Percentiles rank a stretch among this genome's conserved stretches.
Conservation (phyloP, 208 protist species). For the Entamoeba histolytica region DNA sequence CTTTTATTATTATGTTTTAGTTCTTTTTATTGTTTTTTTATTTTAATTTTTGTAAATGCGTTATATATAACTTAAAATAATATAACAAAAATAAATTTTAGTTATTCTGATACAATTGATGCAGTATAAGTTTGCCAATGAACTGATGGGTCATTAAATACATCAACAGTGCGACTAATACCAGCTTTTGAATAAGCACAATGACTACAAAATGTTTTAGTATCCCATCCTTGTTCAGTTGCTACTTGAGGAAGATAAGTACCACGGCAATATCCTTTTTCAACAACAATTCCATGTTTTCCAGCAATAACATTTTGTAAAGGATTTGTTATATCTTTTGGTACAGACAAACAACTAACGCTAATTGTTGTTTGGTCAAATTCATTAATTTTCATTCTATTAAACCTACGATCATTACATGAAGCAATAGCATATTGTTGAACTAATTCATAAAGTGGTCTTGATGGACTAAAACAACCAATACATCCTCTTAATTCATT, state of each 20-base stretch:
- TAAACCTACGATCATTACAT: background rate
- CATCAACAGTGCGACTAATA: background rate
- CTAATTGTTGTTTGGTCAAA: background rate
- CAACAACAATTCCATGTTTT: background rate
- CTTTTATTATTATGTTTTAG: no score
- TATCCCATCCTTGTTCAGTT: background rate
- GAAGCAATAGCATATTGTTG: background rate
- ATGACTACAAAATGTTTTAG: background rate
- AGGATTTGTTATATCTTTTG: background rate
- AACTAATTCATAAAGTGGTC: background rate
- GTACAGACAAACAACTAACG: background rate
- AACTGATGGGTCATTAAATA: background rate
- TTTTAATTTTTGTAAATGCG: no score
- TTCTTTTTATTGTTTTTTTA: no score
- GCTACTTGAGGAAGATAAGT: background rate
- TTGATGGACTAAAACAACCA: background rate
- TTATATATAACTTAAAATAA: no score
- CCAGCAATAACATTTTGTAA: background rate
- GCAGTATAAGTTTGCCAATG: background rate
- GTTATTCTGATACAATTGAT: background rate
- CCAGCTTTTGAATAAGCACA: background rate
- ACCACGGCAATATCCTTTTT: background rate
- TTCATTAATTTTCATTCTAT: background rate
- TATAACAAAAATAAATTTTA: background rate
- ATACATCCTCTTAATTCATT: background rate